Percentiles rank a stretch among this genome's conserved stretches.
phyloP scores from a whole-genome alignment of 768 basidiomycete species.

The Panellus pusillus region DNA sequence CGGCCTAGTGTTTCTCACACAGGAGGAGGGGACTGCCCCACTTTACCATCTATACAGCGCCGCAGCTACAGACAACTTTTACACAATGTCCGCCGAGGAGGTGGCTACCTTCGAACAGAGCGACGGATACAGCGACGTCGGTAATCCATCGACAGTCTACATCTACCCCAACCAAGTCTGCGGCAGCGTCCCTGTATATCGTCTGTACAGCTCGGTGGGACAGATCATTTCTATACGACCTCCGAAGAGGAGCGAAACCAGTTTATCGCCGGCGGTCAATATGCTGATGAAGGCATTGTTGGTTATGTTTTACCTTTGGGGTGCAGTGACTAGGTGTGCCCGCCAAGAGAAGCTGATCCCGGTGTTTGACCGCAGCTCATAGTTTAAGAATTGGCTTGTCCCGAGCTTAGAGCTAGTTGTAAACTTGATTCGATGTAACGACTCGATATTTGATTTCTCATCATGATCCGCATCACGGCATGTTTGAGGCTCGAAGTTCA shows the following conservation, averaged over 20 bases:
- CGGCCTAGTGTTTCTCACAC: slow-evolving; percentile 1
- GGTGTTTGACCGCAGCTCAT: no score
- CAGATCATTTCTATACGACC: slow-evolving; percentile 19
- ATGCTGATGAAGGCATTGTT: slow-evolving; percentile 9
- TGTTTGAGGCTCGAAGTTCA: no score
- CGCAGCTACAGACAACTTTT: not conserved
- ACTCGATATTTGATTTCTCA: no score
- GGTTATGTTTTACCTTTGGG: slow-evolving; percentile 15
- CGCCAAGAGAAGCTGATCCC: no score
- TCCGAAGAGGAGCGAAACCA: slow-evolving; percentile 10
- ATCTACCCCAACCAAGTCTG: slow-evolving; percentile 8
- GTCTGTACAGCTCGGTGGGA: slow-evolving; percentile 10
- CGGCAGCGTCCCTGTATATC: slow-evolving; percentile 16
- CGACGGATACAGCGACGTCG: not conserved
- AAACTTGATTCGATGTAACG: no score
- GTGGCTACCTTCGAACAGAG: not conserved
- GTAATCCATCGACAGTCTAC: not conserved
- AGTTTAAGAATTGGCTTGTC: no score
- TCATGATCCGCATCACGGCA: no score
- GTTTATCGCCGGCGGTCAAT: slow-evolving; percentile 2
- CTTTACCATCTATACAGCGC: not conserved
- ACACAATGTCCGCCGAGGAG: not conserved
- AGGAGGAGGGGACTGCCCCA: slow-evolving; percentile 1
- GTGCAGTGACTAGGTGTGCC: not conserved
- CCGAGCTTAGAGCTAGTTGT: no score